Base-by-base conservation (phyloP, 2,329 filamentous ascomycete genomes). In the Metarhizium anisopliae region DNA sequence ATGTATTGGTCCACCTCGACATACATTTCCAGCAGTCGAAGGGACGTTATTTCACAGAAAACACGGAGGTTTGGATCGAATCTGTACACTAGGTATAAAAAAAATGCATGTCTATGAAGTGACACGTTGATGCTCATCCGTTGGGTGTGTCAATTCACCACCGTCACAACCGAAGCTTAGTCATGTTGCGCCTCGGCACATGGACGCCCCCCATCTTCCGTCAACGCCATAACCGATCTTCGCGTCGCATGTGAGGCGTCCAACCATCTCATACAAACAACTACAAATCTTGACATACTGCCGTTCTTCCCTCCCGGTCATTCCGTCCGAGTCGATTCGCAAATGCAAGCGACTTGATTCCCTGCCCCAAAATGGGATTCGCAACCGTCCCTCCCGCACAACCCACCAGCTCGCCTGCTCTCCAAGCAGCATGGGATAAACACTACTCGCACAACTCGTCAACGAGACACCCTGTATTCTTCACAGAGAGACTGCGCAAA, bases 391-490 rank as follows among this genome's bases (percentile, higher is more conserved):
- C 30, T 5, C 25, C 40, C 11, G 6, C 30, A 10, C 45, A 13
- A 11, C 8, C 32, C 14, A 18, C 2, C 36, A 38, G 10, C 32
- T 4, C 45, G 29, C 50, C 43, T 49, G 45, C 40, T n/a, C 60
- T 65, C 53, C 63, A 67, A 56, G 56, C 59, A 6, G 59, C 62
- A 20, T 64, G 63, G 65, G 61, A 65, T 47, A 62, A 63, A 25
- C 65, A 67, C 55, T 56, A 54, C 20, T 8, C 42, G 18, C 80
- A 78, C 64, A 78, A 87, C 66, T 74, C 81, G 10, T 82, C 87
- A 1, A 76, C 75, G 43, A 73, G 81, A 30, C 88, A 92, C 61
- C 88, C 88, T 0, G 87, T 90, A 1, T 92, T 92, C 71, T 90
- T 91, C 72, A 87, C 86, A 0, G 74, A 81, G 35, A 77, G 77